These are phyloP conservation scores for Salisapilia sapeloensis DNA, from an alignment of 352 stramenopile species.

Conservation along the genomic window DNA sequence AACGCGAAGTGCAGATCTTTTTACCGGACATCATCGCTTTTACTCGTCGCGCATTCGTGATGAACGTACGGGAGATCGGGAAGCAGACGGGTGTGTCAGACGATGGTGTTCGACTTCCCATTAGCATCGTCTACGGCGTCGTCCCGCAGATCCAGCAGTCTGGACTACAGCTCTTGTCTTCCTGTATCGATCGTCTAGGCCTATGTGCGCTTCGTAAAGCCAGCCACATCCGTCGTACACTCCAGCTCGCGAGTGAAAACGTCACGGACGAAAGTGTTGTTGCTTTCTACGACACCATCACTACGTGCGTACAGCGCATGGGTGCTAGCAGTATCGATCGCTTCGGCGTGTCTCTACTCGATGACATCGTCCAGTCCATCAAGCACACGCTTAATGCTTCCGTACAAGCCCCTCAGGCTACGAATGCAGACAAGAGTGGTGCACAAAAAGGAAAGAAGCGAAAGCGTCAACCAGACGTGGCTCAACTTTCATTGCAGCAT, in stretches of 20 bases:
- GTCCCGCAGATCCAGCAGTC: slow-evolving; percentile 38
- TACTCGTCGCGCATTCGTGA: slow-evolving; percentile 30
- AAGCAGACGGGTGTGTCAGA: slow-evolving; percentile 71
- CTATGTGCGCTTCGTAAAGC: slow-evolving; percentile 49
- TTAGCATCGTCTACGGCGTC: slow-evolving; percentile 55
- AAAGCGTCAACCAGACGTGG: slow-evolving; percentile 46
- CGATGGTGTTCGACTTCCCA: slow-evolving; percentile 48
- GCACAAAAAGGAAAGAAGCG: slow-evolving; percentile 67
- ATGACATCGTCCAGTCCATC: slow-evolving; percentile 36
- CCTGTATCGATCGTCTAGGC: slow-evolving; percentile 20
- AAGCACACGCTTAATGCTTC: slow-evolving; percentile 23
- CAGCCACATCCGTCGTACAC: slow-evolving; percentile 39
- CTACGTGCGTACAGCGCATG: slow-evolving; percentile 27
- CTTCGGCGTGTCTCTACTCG: slow-evolving; percentile 40
- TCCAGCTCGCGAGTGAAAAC: slow-evolving; percentile 39
- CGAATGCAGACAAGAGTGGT: slow-evolving; percentile 5
- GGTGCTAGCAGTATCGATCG: slow-evolving; percentile 58
- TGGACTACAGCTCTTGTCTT: slow-evolving; percentile 17
- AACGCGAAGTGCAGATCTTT: slow-evolving; percentile 59
- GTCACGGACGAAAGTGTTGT: slow-evolving; percentile 12
- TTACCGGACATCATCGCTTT: slow-evolving; percentile 31
- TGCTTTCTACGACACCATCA: slow-evolving; percentile 25
- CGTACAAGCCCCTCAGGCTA: slow-evolving; percentile 4
- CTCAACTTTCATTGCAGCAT: slow-evolving; percentile 19
- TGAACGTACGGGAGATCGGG: slow-evolving; percentile 52